Base-by-base conservation (phyloP, 768 basidiomycete genomes). In the Lactarius sanguifluus region DNA sequence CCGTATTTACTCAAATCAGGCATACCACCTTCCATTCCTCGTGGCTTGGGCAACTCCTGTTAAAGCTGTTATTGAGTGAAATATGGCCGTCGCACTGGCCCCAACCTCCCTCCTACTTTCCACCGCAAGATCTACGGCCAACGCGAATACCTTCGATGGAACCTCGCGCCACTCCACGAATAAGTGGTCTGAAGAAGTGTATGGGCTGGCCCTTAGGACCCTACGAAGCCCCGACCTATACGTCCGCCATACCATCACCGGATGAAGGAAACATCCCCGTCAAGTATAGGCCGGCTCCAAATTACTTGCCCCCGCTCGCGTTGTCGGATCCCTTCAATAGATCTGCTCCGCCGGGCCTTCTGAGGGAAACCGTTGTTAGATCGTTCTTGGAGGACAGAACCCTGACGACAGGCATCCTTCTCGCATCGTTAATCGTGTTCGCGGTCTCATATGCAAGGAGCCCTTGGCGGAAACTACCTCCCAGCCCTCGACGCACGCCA, bases 381-480 rank as follows among this genome's bases (percentile, higher is more conserved):
- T 3, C 18, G 54, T 64, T n/a, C 36, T 59, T 40, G 32, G 62
- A 64, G 36, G 23, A 50, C 36, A 45, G 12, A 23, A 36, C 43
- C 7, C 34, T 64, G 28, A 38, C n/a, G 2, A 38, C 36, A 2
- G 36, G 34, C 56, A 18, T 32, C 34, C 9, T 64, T 36, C 45
- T 64, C 6, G 34, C 57, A 8, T n/a, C 56, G 25, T 12, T 56
- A 0, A 23, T 62, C 25, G 16, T 30, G 4, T 38, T 58, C 25
- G 7, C 28, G 5, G 18, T 64, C 7, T 50, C 25, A 15, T 64
- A 64, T 50, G 5, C 25, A 7, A 64, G 63, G 23, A 65, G 58
- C 28, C 64, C 64, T 7, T 61, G 64, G 64, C 36, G 64, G 52
- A 55, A 55, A 30, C 30, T 65, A 13, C 64, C 64, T 15, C 52